A percentile compares a stretch with the other conserved stretches of the same genome.
phyloP scores from a whole-genome alignment of 768 basidiomycete genomes.

The Tylopilus intermedius region DNA sequence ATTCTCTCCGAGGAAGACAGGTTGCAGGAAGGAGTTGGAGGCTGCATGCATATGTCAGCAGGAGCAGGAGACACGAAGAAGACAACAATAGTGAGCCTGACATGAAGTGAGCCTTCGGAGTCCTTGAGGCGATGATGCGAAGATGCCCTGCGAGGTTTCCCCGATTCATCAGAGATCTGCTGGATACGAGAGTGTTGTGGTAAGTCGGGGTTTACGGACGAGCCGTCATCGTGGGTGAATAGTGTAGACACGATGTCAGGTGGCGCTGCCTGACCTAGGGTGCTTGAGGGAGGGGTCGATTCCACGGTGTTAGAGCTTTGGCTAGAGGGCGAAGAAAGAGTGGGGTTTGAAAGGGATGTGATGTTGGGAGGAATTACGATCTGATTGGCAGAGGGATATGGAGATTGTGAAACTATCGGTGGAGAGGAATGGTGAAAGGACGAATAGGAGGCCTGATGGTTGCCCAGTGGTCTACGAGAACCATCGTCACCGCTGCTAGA shows the following conservation, averaged over 20 bases:
- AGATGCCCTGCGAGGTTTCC: constrained; percentile 27
- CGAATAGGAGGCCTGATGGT: constrained; percentile 24
- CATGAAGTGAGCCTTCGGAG: constrained; percentile 25
- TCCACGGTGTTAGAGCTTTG: constrained; percentile 59
- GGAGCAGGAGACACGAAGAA: constrained; percentile 1
- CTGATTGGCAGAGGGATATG: constrained; percentile 18
- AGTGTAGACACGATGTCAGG: constrained; percentile 36
- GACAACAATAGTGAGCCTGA: constrained; percentile 8
- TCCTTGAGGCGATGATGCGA: constrained; percentile 24
- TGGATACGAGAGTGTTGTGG: constrained; percentile 28
- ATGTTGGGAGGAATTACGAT: constrained; percentile 34
- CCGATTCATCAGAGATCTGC: constrained; percentile 30
- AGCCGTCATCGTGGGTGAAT: constrained; percentile 37
- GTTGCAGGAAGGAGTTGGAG: constrained; percentile 28
- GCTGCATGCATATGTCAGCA: constrained; percentile 19
- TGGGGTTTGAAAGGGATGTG: constrained; percentile 45
- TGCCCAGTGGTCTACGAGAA: constrained; percentile 14
- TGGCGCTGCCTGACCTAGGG: constrained; percentile 49
- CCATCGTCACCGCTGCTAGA: constrained; percentile 38
- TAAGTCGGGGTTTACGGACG: constrained; percentile 21
- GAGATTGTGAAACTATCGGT: constrained; percentile 21
- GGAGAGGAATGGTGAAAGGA: constrained; percentile 22
- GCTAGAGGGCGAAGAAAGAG: constrained; percentile 66
- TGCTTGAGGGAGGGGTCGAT: constrained; percentile 67
- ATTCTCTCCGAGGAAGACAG: constrained; percentile 30